Conservation (phyloP, 2,329 filamentous ascomycete species). For the Paracamarosporium sp. region DNA sequence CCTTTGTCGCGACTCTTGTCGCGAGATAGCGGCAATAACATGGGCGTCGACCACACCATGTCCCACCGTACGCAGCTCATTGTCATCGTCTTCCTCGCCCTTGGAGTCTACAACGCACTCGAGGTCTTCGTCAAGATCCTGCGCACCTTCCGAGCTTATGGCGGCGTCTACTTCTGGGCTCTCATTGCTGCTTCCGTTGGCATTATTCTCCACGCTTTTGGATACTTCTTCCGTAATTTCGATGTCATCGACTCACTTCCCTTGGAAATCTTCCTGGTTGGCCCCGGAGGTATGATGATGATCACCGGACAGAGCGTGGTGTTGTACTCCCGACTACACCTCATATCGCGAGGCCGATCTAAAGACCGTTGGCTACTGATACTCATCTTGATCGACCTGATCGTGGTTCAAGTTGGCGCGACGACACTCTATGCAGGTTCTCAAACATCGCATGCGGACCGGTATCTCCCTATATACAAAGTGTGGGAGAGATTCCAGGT, state of each 20-base stretch:
- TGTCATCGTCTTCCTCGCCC: neutral
- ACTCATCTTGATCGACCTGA: conserved; percentile 57
- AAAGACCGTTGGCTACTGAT: conserved; percentile 50
- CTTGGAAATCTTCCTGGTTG: conserved; percentile 53
- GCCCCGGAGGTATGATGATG: neutral
- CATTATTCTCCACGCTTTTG: conserved; percentile 51
- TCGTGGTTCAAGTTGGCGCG: conserved; percentile 55
- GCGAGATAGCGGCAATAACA: neutral
- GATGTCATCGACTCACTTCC: conserved; percentile 20
- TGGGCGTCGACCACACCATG: neutral
- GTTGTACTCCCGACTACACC: neutral
- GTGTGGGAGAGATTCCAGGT: conserved; percentile 50
- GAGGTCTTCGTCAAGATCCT: conserved; percentile 24
- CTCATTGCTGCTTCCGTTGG: conserved; percentile 51
- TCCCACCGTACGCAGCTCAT: neutral
- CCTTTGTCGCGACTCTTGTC: neutral
- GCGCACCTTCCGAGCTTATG: conserved; percentile 30
- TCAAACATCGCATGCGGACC: conserved; percentile 33
- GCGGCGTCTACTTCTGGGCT: conserved; percentile 55
- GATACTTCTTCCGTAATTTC: conserved; percentile 50
- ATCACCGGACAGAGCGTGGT: neutral
- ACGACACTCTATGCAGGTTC: conserved; percentile 61
- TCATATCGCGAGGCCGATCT: conserved; percentile 1
- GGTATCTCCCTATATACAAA: conserved; percentile 11
- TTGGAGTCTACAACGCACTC: conserved; percentile 41